Conservation (phyloP, 768 basidiomycete species). For the Termitomyces sp. region DNA sequence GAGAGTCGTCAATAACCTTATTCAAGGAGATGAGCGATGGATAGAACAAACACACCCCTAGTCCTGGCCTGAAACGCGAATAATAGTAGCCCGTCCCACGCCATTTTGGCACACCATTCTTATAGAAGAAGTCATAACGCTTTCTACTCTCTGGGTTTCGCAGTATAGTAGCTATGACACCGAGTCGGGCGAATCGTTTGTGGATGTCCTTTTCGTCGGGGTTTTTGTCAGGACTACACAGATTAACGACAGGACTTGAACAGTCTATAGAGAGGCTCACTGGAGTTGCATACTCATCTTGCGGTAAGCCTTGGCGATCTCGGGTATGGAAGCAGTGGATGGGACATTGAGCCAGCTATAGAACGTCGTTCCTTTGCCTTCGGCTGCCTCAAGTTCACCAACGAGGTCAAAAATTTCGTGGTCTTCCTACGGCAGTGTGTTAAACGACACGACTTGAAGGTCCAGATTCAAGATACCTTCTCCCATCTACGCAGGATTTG, state of each 20-base stretch:
- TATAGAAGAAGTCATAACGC: conserved; percentile 92
- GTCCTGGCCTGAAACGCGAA: conserved; percentile 89
- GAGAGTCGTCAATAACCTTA: not conserved
- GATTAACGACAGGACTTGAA: not conserved
- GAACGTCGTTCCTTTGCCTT: conserved; percentile 94
- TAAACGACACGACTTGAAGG: not conserved
- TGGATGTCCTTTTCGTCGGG: conserved; percentile 75
- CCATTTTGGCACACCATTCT: conserved; percentile 97
- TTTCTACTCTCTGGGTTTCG: conserved; percentile 69
- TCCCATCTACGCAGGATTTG: conserved; percentile 49
- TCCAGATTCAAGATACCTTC: conserved; percentile 39
- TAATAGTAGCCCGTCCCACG: conserved; percentile 97
- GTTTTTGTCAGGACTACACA: conserved; percentile 91
- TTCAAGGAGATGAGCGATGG: not conserved
- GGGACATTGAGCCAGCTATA: conserved; percentile 90
- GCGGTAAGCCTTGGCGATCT: conserved; percentile 87
- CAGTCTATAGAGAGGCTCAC: conserved; percentile 42
- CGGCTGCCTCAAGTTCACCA: conserved; percentile 67
- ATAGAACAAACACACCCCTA: conserved; percentile 46
- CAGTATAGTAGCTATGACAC: conserved; percentile 79
- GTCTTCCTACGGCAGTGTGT: conserved; percentile 61
- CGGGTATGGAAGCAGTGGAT: conserved; percentile 61
- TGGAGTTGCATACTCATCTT: conserved; percentile 88
- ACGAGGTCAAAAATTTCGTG: conserved; percentile 97
- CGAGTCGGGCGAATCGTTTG: conserved; percentile 88